phyloP scores from a whole-genome alignment of 2,329 filamentous ascomycete genomes.

The Nigrograna mackinnonii region DNA sequence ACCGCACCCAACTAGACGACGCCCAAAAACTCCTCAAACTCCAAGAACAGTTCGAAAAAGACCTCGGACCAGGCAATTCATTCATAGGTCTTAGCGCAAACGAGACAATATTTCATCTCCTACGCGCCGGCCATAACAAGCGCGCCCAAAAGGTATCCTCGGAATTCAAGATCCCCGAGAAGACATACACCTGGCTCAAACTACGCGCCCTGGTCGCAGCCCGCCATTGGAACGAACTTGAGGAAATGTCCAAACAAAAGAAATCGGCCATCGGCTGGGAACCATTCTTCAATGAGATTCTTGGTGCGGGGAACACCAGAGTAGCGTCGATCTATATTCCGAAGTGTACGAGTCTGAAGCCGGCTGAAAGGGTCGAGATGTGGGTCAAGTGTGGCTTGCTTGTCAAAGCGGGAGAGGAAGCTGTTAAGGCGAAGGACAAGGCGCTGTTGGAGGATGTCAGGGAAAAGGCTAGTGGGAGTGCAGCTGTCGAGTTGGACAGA shows the following conservation, averaged over 20 bases:
- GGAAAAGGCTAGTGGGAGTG: slow-evolving; percentile 71
- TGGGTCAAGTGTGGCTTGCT: slow-evolving; percentile 95
- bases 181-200: slow-evolving; percentile 84
- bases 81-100: slow-evolving; percentile 87
- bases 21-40: slow-evolving; percentile 77
- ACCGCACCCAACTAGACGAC: slow-evolving; percentile 78
- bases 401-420: slow-evolving; percentile 88
- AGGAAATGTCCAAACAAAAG: slow-evolving; percentile 76
- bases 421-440: slow-evolving; percentile 77
- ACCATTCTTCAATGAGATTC: slow-evolving; percentile 89
- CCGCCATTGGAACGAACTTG: slow-evolving; percentile 89
- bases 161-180: slow-evolving; percentile 93
- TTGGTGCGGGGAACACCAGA: slow-evolving; percentile 87
- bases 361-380: slow-evolving; percentile 79
- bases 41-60: slow-evolving; percentile 85
- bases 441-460: slow-evolving; percentile 75
- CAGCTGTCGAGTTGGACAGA: slow-evolving; percentile 80
- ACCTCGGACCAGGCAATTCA: slow-evolving; percentile 64
- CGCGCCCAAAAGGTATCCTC: slow-evolving; percentile 84
- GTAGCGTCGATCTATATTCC: slow-evolving; percentile 82
- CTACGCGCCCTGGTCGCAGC: slow-evolving; percentile 87
- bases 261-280: slow-evolving; percentile 97
- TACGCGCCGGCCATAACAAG: slow-evolving; percentile 79
- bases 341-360: slow-evolving; percentile 76
- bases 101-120: slow-evolving; percentile 88